These are phyloP conservation scores for Cordyceps tenuipes DNA, from an alignment of 2,329 filamentous ascomycete genomes.

Conservation along the genomic window DNA sequence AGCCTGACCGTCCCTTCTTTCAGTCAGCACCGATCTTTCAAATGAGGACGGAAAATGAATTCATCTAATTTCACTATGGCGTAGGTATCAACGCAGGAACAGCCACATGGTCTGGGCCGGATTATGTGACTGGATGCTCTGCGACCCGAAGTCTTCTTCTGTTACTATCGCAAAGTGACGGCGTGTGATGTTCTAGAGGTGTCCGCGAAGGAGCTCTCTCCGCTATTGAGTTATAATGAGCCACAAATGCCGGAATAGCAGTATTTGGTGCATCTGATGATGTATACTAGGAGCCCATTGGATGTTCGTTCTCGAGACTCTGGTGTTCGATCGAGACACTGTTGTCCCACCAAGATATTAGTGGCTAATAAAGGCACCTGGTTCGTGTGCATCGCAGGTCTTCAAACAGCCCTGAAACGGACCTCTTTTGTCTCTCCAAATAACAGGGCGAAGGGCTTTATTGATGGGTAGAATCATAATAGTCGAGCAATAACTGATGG, in stretches of 20 bases:
- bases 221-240: constrained; percentile 9
- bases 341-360: too few relatives aligned
- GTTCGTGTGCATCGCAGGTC: too few relatives aligned
- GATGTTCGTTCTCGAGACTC: too few relatives aligned
- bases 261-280: constrained; percentile 17
- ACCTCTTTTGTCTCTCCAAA: too few relatives aligned
- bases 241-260: constrained; percentile 14
- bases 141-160: constrained; percentile 10
- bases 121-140: constrained; percentile 5
- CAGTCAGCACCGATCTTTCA: not conserved
- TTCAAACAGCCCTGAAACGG: too few relatives aligned
- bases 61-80: not conserved
- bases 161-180: constrained; percentile 6
- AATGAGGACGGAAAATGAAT: not conserved
- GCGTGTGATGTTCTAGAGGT: constrained; percentile 2
- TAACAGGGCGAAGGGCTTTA: too few relatives aligned
- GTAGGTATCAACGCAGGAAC: not conserved
- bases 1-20: not conserved
- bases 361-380: too few relatives aligned
- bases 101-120: not conserved
- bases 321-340: too few relatives aligned
- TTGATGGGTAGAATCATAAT: not conserved
- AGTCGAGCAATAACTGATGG: too few relatives aligned
- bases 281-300: not conserved
- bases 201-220: not conserved